These are phyloP conservation scores for Cutaneotrichosporon daszewskae DNA, from an alignment of 1,284 basidiomycete species.

Conservation along the genomic window DNA sequence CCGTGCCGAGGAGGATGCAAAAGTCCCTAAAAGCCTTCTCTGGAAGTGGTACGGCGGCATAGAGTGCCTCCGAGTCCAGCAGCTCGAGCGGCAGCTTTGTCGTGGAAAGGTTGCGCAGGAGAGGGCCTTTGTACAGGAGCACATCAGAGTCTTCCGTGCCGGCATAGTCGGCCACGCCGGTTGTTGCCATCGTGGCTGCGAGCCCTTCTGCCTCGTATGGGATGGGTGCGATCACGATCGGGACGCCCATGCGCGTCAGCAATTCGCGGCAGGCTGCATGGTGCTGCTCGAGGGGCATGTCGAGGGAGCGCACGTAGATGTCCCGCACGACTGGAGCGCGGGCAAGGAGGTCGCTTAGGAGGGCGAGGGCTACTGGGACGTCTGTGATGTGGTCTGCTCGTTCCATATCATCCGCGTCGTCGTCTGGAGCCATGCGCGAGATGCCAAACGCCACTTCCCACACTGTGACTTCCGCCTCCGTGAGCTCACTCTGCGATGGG, in stretches of 20 bases:
- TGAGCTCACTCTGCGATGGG: constrained; percentile 30
- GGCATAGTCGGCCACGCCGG: constrained; percentile 72
- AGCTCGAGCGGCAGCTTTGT: constrained; percentile 57
- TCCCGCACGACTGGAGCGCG: constrained; percentile 13
- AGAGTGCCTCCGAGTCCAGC: constrained; percentile 62
- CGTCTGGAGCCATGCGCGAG: background rate
- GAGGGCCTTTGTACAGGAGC: constrained; percentile 56
- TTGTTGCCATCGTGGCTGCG: constrained; percentile 64
- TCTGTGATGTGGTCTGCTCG: background rate
- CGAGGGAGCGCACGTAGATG: constrained; percentile 30
- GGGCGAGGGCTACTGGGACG: background rate
- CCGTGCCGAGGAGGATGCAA: constrained; percentile 75
- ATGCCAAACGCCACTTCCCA: constrained; percentile 13
- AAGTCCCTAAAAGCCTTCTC: constrained; percentile 67
- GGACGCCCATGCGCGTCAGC: constrained; percentile 67
- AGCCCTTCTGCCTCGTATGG: constrained; percentile 77
- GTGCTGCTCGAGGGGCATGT: constrained; percentile 29
- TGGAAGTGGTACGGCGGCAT: constrained; percentile 55
- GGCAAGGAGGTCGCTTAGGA: constrained; percentile 19
- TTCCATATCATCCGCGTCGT: background rate
- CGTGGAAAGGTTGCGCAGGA: constrained; percentile 67
- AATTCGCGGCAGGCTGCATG: constrained; percentile 47
- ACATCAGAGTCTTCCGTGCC: constrained; percentile 73
- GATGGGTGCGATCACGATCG: constrained; percentile 60
- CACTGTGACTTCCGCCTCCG: constrained; percentile 31